Percentiles rank a stretch among this genome's conserved stretches.
Evolutionary conservation across 495 filamentous ascomycete species (phyloP).

Genomic region (Ascodesmis nigricans): DNA sequence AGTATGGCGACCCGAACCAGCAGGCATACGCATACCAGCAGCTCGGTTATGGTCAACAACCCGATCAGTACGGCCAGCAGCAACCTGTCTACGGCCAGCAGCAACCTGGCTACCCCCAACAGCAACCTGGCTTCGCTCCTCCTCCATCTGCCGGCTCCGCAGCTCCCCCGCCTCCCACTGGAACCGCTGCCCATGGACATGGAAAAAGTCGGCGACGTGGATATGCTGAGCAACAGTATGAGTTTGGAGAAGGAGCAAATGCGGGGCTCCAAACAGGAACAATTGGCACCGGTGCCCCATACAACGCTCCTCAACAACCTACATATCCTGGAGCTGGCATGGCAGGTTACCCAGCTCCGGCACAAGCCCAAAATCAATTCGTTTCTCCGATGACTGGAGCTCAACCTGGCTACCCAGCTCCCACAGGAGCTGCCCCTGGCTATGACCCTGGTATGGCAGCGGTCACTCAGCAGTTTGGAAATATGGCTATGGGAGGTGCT

Average conservation of each 20-base stretch:
- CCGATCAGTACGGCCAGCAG: constrained; percentile 34
- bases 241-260: constrained; percentile 80
- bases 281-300: constrained; percentile 20
- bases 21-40: constrained; percentile 14
- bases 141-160: constrained; percentile 23
- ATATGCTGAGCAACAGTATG: constrained; percentile 86
- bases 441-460: constrained; percentile 36
- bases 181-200: constrained; percentile 23
- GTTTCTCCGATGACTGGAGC: constrained; percentile 27
- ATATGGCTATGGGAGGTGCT: constrained; percentile 48
- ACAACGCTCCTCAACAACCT: constrained; percentile 19
- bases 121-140: constrained; percentile 24
- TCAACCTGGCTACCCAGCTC: constrained; percentile 32
- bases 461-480: constrained; percentile 63
- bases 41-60: constrained; percentile 13
- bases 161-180: constrained; percentile 6
- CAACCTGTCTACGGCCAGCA: constrained; percentile 27
- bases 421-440: constrained; percentile 26
- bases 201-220: constrained; percentile 64
- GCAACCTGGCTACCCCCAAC: constrained; percentile 21
- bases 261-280: constrained; percentile 32
- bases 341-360: constrained; percentile 8
- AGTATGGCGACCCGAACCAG: constrained; percentile 18
- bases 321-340: constrained; percentile 12
- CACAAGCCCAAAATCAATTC: constrained; percentile 13